phyloP scores from a whole-genome alignment of 2,329 filamentous ascomycete species.

The Leptographium wingfieldii region DNA sequence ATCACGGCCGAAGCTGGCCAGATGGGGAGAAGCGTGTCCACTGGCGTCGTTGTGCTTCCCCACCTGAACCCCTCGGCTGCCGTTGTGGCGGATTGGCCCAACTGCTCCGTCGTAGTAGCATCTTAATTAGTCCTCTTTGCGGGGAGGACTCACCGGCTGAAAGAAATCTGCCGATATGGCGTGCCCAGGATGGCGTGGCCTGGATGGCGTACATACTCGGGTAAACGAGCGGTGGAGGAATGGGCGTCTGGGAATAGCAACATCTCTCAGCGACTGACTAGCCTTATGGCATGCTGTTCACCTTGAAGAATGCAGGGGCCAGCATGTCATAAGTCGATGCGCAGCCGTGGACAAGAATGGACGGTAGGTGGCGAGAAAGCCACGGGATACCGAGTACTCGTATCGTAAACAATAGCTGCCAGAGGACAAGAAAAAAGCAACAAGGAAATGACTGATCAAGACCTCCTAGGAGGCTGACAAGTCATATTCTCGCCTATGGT shows the following conservation, averaged over 20 bases:
- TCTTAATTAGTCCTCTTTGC: background rate
- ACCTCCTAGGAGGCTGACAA: too few relatives aligned
- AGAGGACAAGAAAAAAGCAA: background rate
- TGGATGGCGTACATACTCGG: too few relatives aligned
- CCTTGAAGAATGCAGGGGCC: background rate
- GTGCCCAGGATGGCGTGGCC: background rate
- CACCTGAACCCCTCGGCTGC: background rate
- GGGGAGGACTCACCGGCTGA: background rate
- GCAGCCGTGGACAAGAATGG: background rate
- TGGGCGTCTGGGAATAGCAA: too few relatives aligned
- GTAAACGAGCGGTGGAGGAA: too few relatives aligned
- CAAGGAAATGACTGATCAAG: background rate
- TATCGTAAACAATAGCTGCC: too few relatives aligned
- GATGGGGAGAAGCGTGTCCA: too few relatives aligned
- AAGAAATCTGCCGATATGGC: background rate
- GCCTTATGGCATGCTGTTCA: background rate
- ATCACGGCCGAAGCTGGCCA: too few relatives aligned
- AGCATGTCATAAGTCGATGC: background rate
- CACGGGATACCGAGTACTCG: background rate
- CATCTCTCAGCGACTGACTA: background rate
- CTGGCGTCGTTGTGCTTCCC: too few relatives aligned
- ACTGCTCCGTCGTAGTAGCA: background rate
- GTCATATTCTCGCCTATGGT: too few relatives aligned
- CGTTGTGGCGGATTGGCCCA: background rate
- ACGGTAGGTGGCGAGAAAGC: background rate